These are phyloP conservation scores for Senna tora DNA, from an alignment of 306 rosid genomes.

Conservation along the genomic window DNA sequence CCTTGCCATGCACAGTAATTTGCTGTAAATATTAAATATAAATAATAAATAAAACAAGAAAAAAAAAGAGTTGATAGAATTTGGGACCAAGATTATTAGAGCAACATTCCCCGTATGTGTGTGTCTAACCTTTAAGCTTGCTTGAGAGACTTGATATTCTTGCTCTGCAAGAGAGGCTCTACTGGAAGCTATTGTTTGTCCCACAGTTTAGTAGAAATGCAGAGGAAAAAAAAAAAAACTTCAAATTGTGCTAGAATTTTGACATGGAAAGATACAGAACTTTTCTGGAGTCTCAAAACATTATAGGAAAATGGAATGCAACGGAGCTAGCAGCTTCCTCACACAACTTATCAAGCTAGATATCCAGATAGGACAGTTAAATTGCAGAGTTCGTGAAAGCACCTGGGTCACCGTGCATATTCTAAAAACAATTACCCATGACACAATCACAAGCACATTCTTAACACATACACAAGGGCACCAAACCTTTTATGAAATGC, in stretches of 20 bases:
- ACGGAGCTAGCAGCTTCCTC: slow-evolving; percentile 13
- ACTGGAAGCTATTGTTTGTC: slow-evolving; percentile 46
- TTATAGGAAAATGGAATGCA: slow-evolving; percentile 8
- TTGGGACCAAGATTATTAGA: slow-evolving; percentile 21
- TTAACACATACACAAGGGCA: slow-evolving; percentile 28
- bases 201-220: slow-evolving; percentile 40
- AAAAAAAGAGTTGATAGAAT: slow-evolving; percentile 30
- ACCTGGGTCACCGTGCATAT: slow-evolving; percentile 26
- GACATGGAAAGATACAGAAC: slow-evolving; percentile 28
- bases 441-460: slow-evolving; percentile 2
- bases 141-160: slow-evolving; percentile 57
- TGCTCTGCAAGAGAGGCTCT: slow-evolving; percentile 49
- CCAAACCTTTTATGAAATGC: slow-evolving; percentile 26
- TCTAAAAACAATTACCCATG: slow-evolving; percentile 9
- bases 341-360: slow-evolving; percentile 26
- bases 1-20: slow-evolving; percentile 64
- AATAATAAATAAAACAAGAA: not conserved
- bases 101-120: slow-evolving; percentile 14
- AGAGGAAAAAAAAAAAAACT: slow-evolving; percentile 30
- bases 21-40: slow-evolving; percentile 55
- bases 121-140: slow-evolving; percentile 70
- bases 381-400: slow-evolving; percentile 26
- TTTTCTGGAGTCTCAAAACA: slow-evolving; percentile 8
- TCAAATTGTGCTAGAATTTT: slow-evolving; percentile 5
- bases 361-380: slow-evolving; percentile 25